Conservation (phyloP, 1,139 yeast species). For the Kodamaea anthophila region DNA sequence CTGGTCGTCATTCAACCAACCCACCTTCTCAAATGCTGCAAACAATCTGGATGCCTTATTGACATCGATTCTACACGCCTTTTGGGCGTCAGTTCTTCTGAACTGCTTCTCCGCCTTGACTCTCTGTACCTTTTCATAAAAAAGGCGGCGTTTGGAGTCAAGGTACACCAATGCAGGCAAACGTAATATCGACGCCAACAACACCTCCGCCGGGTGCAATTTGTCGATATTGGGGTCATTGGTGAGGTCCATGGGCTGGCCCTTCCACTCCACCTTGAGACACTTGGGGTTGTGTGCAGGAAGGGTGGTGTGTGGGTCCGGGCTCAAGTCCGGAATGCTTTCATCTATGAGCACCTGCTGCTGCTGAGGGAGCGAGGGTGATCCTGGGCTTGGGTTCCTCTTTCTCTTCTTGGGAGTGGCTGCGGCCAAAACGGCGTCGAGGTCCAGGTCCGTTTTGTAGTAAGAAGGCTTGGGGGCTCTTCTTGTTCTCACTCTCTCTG, state of each 20-base stretch:
- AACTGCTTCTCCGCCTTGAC: slow-evolving; percentile 72
- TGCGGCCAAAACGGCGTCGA: slow-evolving; percentile 11
- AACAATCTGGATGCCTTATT: slow-evolving; percentile 90
- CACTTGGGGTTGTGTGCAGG: slow-evolving; percentile 63
- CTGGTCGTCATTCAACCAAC: slow-evolving; percentile 77
- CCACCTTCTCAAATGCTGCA: slow-evolving; percentile 91
- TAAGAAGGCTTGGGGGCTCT: slow-evolving; percentile 33
- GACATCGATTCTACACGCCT: slow-evolving; percentile 95
- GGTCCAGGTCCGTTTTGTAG: slow-evolving; percentile 8
- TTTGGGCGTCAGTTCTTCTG: slow-evolving; percentile 95
- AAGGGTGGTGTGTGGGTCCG: slow-evolving; percentile 51
- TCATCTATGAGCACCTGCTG: slow-evolving; percentile 51
- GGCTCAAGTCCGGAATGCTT: slow-evolving; percentile 68
- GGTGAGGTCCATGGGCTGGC: slow-evolving; percentile 89
- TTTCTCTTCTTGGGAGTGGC: slow-evolving; percentile 24
- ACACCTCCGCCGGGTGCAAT: slow-evolving; percentile 89
- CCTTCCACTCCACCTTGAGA: slow-evolving; percentile 93
- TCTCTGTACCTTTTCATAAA: slow-evolving; percentile 81
- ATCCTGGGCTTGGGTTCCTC: slow-evolving; percentile 30
- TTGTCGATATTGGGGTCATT: slow-evolving; percentile 64
- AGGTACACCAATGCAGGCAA: slow-evolving; percentile 82
- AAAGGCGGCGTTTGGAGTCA: slow-evolving; percentile 87
- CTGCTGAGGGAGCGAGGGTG: slow-evolving; percentile 30
- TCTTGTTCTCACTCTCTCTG: slow-evolving; percentile 56
- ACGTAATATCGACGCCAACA: slow-evolving; percentile 80